Base-by-base conservation (phyloP, 2,329 filamentous ascomycete species). In the Sclerotinia trifoliorum region DNA sequence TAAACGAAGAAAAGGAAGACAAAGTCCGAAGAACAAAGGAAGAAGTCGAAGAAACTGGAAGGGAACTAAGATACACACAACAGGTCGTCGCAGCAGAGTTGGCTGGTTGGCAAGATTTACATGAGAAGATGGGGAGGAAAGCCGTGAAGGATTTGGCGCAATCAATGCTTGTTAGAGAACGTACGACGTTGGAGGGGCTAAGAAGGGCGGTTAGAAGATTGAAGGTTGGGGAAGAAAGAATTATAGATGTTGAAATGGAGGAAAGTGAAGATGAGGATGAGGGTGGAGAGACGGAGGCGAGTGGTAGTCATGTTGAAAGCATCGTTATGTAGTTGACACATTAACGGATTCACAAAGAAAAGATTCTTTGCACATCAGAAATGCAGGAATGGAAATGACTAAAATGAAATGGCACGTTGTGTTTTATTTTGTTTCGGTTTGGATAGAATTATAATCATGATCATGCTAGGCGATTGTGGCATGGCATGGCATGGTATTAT, bases 41-140 rank as follows among this genome's bases (percentile, higher is more conserved):
- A 24, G 92, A 97, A 77, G 85, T 92, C 15, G 86, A 89, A 26
- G 86, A 88, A 55, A 80, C 97, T n/a, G 89, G 90, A 0, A 87
- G 87, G 64, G 95, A 99, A 79, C 81, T 99, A 67, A 83, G 93
- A 62, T 97, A 95, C 78, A 97, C 94, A 60, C 94, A 97, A 80
- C 92, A 96, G 78, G 93, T 94, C 19, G 94, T 98, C 32, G 94
- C 96, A 8, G 85, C 88, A 1, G 95, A 99, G 80, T 79, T 99
- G 67, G 95, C 95, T 0, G 93, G 92, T 21, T 99, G 95, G 93
- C 94, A 97, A 76, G 93, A 96, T 52, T 87, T 93, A 81, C 88
- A 96, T 75, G 92, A 93, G 73, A 87, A 86, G 75, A 88, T 92
- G 80, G 93, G 91, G 1, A 83, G 88, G 70, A 86, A 86, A 69